phyloP scores from a whole-genome alignment of 1,284 basidiomycete species.

The Butyriboletus appendiculatus region DNA sequence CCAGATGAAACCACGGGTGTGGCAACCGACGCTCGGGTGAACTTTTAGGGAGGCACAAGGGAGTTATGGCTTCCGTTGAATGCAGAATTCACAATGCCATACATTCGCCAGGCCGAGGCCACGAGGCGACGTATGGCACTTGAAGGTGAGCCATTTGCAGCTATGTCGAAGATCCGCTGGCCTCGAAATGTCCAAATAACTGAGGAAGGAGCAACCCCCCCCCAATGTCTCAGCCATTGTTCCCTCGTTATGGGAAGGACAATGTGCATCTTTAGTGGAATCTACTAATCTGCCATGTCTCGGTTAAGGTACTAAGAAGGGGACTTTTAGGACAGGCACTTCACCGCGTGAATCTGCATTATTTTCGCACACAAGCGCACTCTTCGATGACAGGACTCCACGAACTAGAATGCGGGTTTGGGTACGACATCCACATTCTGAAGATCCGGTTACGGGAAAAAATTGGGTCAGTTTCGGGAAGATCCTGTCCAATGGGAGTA shows the following conservation, averaged over 20 bases:
- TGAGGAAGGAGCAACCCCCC: neutral
- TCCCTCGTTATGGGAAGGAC: slow-evolving; percentile 33
- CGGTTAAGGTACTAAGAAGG: slow-evolving; percentile 19
- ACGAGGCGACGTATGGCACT: slow-evolving; percentile 15
- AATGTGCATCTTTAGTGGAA: slow-evolving; percentile 25
- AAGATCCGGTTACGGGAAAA: slow-evolving; percentile 22
- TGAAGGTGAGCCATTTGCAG: slow-evolving; percentile 14
- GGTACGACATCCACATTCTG: slow-evolving; percentile 13
- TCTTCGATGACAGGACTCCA: slow-evolving; percentile 3
- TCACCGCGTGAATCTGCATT: slow-evolving; percentile 23
- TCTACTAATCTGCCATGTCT: slow-evolving; percentile 21
- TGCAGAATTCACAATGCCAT: slow-evolving; percentile 11
- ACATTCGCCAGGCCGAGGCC: slow-evolving; percentile 9
- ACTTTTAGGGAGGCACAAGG: slow-evolving; percentile 12
- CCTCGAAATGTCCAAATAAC: slow-evolving; percentile 11
- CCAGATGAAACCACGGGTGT: slow-evolving; percentile 26
- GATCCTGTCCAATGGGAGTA: slow-evolving; percentile 20
- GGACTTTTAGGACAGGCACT: slow-evolving; percentile 9
- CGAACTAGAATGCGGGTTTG: slow-evolving; percentile 3
- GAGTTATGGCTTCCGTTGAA: slow-evolving; percentile 8
- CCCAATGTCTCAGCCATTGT: slow-evolving; percentile 30
- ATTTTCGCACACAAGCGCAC: slow-evolving; percentile 7
- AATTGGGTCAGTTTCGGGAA: slow-evolving; percentile 19
- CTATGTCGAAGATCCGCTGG: slow-evolving; percentile 18
- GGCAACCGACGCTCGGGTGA: slow-evolving; percentile 22